Evolutionary conservation across 2,329 filamentous ascomycete species (phyloP), one percentile per base, ranked within the genome.

Genomic region (Drechslerella dactyloides): DNA sequence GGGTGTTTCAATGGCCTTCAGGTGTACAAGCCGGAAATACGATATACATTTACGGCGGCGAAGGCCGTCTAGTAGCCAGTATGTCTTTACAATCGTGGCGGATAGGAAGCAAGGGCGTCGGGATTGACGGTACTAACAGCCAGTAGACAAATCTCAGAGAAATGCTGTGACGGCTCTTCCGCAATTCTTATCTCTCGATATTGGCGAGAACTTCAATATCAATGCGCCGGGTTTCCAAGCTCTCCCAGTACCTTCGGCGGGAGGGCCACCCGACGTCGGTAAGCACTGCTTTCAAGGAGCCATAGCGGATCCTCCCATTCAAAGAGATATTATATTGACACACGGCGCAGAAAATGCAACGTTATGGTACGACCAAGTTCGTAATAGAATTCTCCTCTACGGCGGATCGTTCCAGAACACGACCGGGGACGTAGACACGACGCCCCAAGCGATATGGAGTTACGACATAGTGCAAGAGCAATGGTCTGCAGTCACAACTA

Each of bases 1-100:
- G 19, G 21, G 15, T 27, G 13, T 23, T n/a, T 23, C n/a, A n/a
- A n/a, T n/a, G n/a, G n/a, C n/a, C n/a, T n/a, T n/a, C n/a, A 72
- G 68, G 68, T 33, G 55, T 65, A 17, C 68, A 21, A 30, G 51
- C 27, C 19, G 55, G 42, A 11, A 17, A 61, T 13, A 61, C 35
- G n/a, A 61, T 72, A 1, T 72, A 65, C 21, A 61, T 72, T 15
- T 72, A 72, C 42, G 68, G 68, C 3, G 60, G 59, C 13, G 60
- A 65, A 44, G 59, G 59, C n/a, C 30, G 37, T 11, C 55, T 30
- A 15, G 17, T 15, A 4, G n/a, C 21, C 13, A 23, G 60, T 64
- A 63, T 37, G 53, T 57, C 11, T 2, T 1, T 19, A 46, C 13
- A 13, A 50, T 23, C 33, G 40, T 30, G 2, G 7, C 10, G 10